phyloP scores from a whole-genome alignment of 495 filamentous ascomycete species.

The Penicillium canariense region DNA sequence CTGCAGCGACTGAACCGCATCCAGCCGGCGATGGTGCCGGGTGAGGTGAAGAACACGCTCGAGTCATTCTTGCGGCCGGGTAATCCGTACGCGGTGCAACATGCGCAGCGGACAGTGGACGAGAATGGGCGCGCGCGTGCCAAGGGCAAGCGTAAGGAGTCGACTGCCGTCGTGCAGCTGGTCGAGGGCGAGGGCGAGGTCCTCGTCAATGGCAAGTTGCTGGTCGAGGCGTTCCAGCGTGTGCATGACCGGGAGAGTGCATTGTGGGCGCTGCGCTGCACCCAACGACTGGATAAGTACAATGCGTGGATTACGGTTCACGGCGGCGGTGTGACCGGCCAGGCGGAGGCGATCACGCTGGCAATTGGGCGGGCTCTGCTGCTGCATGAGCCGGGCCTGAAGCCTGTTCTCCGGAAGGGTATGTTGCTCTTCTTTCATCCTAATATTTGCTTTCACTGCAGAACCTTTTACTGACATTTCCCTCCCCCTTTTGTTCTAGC shows the following conservation, averaged over 20 bases:
- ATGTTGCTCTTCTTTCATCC: slow-evolving; percentile 44
- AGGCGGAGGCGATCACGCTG: slow-evolving; percentile 92
- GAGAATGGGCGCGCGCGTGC: slow-evolving; percentile 71
- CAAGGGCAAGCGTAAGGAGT: slow-evolving; percentile 80
- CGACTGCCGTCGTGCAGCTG: slow-evolving; percentile 76
- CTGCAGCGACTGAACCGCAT: slow-evolving; percentile 83
- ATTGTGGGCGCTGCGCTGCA: slow-evolving; percentile 81
- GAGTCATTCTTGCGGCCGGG: slow-evolving; percentile 68
- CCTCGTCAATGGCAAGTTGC: slow-evolving; percentile 79
- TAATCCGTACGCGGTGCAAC: slow-evolving; percentile 62
- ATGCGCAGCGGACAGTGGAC: slow-evolving; percentile 61
- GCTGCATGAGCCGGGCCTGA: slow-evolving; percentile 86
- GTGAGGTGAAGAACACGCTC: slow-evolving; percentile 62
- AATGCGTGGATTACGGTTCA: slow-evolving; percentile 85
- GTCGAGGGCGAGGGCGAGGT: slow-evolving; percentile 92
- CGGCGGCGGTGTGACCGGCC: slow-evolving; percentile 89
- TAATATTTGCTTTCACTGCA: background rate
- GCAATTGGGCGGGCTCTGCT: slow-evolving; percentile 85
- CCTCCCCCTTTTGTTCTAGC: slow-evolving; percentile 52
- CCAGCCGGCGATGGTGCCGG: slow-evolving; percentile 72
- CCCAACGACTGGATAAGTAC: slow-evolving; percentile 88
- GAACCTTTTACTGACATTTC: slow-evolving; percentile 1
- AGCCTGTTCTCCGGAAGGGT: slow-evolving; percentile 86
- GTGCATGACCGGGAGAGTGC: slow-evolving; percentile 94
- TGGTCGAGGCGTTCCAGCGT: slow-evolving; percentile 76